phyloP scores from a whole-genome alignment of 2,329 filamentous ascomycete genomes.

The Ramichloridium luteum region DNA sequence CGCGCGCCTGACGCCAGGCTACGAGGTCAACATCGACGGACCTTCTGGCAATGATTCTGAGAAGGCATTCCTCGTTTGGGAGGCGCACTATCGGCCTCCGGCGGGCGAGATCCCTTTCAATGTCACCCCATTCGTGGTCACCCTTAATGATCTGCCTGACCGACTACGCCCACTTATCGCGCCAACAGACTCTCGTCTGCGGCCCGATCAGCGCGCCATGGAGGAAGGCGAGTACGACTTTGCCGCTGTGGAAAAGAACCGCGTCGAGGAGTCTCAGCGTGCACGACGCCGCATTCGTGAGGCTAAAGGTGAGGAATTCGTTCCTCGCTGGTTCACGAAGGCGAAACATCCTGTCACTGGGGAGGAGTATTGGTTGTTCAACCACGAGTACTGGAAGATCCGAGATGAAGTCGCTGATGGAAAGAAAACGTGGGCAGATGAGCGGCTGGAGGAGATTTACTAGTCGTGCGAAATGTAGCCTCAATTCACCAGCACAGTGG shows the following conservation, averaged over 20 bases:
- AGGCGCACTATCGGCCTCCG: conserved; percentile 69
- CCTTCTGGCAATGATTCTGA: conserved; percentile 32
- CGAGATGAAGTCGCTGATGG: conserved; percentile 54
- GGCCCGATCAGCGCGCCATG: conserved; percentile 95
- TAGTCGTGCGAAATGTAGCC: conserved; percentile 16
- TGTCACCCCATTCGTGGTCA: conserved; percentile 88
- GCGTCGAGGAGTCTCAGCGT: conserved; percentile 84
- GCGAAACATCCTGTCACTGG: conserved; percentile 65
- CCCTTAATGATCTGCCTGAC: conserved; percentile 86
- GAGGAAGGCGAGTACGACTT: conserved; percentile 96
- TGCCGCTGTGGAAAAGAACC: conserved; percentile 85
- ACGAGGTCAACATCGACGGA: conserved; percentile 57
- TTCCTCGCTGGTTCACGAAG: conserved; percentile 74
- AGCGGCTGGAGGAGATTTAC: conserved; percentile 62
- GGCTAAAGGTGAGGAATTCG: conserved; percentile 65
- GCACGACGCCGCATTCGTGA: conserved; percentile 62
- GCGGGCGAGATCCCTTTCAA: conserved; percentile 72
- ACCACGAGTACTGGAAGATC: conserved; percentile 74
- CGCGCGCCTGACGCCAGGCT: conserved; percentile 82
- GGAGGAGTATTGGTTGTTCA: conserved; percentile 83
- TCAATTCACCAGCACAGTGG: too few species aligned
- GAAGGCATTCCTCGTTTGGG: conserved; percentile 84
- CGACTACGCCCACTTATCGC: conserved; percentile 63
- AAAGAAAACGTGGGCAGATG: conserved; percentile 48
- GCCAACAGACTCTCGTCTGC: conserved; percentile 83